A percentile compares a stretch with the other conserved stretches of the same genome.
phyloP scores from a whole-genome alignment of 176 grass and related monocot species.

The Oryza glaberrima region DNA sequence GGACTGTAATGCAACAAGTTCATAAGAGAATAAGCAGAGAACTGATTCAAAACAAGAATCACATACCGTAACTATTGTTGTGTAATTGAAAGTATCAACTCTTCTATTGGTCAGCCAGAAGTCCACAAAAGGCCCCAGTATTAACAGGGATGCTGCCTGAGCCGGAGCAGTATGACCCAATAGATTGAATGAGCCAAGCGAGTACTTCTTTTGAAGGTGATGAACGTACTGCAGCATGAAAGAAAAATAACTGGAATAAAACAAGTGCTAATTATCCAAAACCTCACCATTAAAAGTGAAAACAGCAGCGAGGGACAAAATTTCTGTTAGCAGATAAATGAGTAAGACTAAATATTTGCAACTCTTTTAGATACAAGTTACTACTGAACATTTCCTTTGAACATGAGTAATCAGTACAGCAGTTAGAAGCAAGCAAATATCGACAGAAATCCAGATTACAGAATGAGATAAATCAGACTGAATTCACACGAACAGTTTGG shows the following conservation, averaged over 20 bases:
- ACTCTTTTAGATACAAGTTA: background rate
- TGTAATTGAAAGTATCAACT: constrained; percentile 53
- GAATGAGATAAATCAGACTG: background rate
- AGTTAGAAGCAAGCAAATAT: background rate
- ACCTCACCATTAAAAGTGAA: background rate
- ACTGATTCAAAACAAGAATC: background rate
- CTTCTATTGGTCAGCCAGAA: constrained; percentile 57
- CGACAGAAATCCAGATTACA: background rate
- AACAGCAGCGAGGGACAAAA: background rate
- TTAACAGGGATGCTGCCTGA: constrained; percentile 54
- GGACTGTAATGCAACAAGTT: background rate
- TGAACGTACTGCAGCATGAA: constrained; percentile 55
- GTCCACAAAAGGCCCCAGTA: constrained; percentile 62
- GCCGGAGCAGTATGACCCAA: constrained; percentile 69
- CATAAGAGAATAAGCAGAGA: background rate
- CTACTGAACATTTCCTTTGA: background rate
- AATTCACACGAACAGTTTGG: background rate
- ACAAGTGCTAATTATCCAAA: background rate
- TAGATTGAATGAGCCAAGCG: constrained; percentile 62
- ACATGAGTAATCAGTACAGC: background rate
- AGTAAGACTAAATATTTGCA: background rate
- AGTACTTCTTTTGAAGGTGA: constrained; percentile 68
- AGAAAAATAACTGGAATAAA: constrained; percentile 4
- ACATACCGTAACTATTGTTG: constrained; percentile 39
- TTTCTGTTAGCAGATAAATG: background rate